Base-by-base conservation (phyloP, 2,329 filamentous ascomycete species). In the Colletotrichum tanaceti region DNA sequence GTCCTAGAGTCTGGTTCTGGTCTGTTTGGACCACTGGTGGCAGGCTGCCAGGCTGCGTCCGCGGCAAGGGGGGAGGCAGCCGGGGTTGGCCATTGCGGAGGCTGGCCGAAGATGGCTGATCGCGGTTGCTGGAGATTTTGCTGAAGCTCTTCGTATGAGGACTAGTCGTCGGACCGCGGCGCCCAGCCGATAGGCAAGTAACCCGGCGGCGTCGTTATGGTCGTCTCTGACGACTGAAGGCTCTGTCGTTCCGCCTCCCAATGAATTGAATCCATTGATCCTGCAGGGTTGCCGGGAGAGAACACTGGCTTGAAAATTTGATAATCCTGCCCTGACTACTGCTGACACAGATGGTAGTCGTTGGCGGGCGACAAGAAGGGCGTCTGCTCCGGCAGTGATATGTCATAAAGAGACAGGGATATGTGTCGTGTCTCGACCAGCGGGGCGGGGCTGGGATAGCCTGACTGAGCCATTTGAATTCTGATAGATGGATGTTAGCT, bases 251-350 rank as follows among this genome's bases (percentile, higher is more conserved):
- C 53, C 0, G 20, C 28, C 3, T 50, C 64, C 64, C 52, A 58
- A 10, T 55, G 38, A 11, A 53, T 7, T 3, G 59, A 53, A 18
- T 2, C 13, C 39, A 47, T 49, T 2, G 53, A 10, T 1, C 5
- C 39, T 5, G 43, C 24, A 13, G 35, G 28, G 13, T 4, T 32
- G 4, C 28, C 20, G 18, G 32, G 20, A 3, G 18, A 20, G n/a
- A 63, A 50, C 9, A 32, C 6, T 11, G n/a, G 22, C 20, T 58
- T 53, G 18, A 13, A 3, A 13, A 13, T n/a, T 10, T 53, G n/a
- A 53, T 13, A 46, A 5, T 53, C 28, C 38, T 59, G 63, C 13
- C 35, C 39, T 32, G 59, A 3, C 64, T 59, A 67, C 20, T 20
- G 28, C 38, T 39, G 64, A 28, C 14, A 58, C 7, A 28, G n/a